Evolutionary conservation across 2,329 filamentous ascomycete genomes (phyloP).

Genomic region (Aspergillus pseudoterreus): DNA sequence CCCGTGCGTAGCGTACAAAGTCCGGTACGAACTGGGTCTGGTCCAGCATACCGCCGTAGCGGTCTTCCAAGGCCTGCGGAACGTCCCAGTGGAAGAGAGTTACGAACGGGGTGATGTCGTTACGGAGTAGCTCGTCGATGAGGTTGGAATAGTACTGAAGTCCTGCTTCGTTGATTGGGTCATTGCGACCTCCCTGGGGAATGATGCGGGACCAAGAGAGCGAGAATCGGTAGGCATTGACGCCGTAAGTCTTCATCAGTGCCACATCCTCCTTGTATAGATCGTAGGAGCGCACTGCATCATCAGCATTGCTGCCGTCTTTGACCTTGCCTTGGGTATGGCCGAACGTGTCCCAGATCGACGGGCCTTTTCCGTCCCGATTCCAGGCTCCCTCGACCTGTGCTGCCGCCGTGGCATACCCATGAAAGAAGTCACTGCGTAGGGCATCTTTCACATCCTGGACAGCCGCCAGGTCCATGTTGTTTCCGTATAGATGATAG

Average conservation of each 20-base stretch:
- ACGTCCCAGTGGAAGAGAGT: conserved; percentile 83
- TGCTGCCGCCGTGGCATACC: conserved; percentile 27
- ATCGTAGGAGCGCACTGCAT: conserved; percentile 79
- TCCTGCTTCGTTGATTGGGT: conserved; percentile 73
- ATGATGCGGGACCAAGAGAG: conserved; percentile 73
- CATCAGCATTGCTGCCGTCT: conserved; percentile 65
- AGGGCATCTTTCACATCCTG: conserved; percentile 25
- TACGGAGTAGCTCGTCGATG: conserved; percentile 68
- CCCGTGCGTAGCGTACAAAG: conserved; percentile 71
- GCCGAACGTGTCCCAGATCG: conserved; percentile 81
- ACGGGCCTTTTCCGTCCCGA: conserved; percentile 69
- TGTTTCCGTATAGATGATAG: conserved; percentile 6
- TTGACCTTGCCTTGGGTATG: conserved; percentile 72
- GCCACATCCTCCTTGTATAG: conserved; percentile 68
- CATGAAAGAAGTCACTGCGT: conserved; percentile 25
- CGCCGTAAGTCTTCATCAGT: conserved; percentile 67
- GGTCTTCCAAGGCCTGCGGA: conserved; percentile 68
- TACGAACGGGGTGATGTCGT: conserved; percentile 71
- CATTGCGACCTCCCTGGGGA: conserved; percentile 69
- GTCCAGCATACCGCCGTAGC: conserved; percentile 74
- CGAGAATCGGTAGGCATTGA: conserved; percentile 74
- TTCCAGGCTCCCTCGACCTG: conserved; percentile 73
- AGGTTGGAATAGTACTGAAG: conserved; percentile 71
- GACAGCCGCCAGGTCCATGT: conserved; percentile 23
- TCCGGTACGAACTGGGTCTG: conserved; percentile 72